Conservation (phyloP, 2,329 filamentous ascomycete genomes). For the Sporothrix brunneoviolacea region DNA sequence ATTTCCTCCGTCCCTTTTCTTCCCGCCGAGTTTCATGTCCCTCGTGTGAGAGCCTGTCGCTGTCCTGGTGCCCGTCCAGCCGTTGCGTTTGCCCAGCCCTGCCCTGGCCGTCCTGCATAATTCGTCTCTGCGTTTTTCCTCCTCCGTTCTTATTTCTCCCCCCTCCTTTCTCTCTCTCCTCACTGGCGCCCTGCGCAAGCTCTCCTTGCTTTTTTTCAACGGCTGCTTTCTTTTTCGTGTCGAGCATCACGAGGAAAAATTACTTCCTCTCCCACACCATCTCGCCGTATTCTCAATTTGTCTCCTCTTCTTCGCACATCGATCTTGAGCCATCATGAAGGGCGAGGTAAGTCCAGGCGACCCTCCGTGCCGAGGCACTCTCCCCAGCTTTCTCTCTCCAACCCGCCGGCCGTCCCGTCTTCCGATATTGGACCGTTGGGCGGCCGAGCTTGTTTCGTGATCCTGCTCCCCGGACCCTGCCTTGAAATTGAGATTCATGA, state of each 20-base stretch:
- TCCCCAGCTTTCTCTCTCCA: background rate
- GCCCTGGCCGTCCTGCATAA: background rate
- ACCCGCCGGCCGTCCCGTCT: background rate
- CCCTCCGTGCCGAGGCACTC: background rate
- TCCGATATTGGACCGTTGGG: background rate
- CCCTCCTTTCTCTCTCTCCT: background rate
- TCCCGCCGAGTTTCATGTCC: background rate
- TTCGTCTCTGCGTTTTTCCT: no score
- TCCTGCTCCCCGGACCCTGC: background rate
- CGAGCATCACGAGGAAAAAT: background rate
- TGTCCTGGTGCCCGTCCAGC: background rate
- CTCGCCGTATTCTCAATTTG: background rate
- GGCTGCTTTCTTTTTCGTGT: background rate
- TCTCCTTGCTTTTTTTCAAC: background rate
- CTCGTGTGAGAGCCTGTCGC: background rate
- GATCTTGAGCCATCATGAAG: constrained; percentile 40
- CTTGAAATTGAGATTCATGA: no score
- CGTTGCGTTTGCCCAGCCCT: constrained; percentile 4
- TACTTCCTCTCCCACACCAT: background rate
- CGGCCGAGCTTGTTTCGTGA: constrained; percentile 1
- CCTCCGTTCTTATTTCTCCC: background rate
- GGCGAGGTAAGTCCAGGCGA: constrained; percentile 43
- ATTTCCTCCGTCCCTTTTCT: background rate
- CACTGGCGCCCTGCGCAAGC: background rate
- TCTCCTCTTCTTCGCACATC: background rate